Base-by-base conservation (phyloP, 192 early-diverging fungal genomes). In the Coemansia aciculifera region DNA sequence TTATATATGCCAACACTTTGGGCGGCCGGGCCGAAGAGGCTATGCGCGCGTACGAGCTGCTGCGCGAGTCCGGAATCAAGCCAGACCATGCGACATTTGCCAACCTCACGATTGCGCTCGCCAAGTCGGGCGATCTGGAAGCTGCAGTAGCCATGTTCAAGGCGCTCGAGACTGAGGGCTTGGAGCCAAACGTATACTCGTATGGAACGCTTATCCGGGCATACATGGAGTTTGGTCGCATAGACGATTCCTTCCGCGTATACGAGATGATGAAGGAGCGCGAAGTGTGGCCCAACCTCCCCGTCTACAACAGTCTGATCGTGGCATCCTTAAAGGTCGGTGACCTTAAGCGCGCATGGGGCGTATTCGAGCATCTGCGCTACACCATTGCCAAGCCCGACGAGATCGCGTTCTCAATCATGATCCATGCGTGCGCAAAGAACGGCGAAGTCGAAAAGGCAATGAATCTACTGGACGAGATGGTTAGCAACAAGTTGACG, bases 341-440 rank as follows among this genome's bases (percentile, higher is more conserved):
- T 21, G 86, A 97, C 59, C 79, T 90, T 23, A 70, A 87, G 21
- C 89, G 91, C 0, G 95, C 95, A 21, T 99, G 97, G 97, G 85
- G 85, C 36, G 89, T 91, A 23, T 99, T 97, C 84, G 89, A 97
- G 68, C 85, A 93, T 66, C 89, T 96, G 90, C 87, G 91, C 54
- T 78, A 85, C 19, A 89, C 93, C 54, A 87, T 91, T 24, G 86
- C 88, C 34, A 77, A 87, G 56, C 93, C 97, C 0, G 91, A 95
- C 69, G 88, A 90, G 57, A 86, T 89, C 0, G 86, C 88, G 6
- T 99, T 93, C 67, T 89, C 87, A 19, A 76, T 95, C 27, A 97
- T 99, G 95, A 93, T 99, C 39, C 88, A 91, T 66, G 93, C 95
- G 1, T 97, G 95, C 68, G 89, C 94, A 7, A 87, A 90, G 71